Base-by-base conservation (phyloP, 257 asterid genomes). In the Fraxinus cuspidata region DNA sequence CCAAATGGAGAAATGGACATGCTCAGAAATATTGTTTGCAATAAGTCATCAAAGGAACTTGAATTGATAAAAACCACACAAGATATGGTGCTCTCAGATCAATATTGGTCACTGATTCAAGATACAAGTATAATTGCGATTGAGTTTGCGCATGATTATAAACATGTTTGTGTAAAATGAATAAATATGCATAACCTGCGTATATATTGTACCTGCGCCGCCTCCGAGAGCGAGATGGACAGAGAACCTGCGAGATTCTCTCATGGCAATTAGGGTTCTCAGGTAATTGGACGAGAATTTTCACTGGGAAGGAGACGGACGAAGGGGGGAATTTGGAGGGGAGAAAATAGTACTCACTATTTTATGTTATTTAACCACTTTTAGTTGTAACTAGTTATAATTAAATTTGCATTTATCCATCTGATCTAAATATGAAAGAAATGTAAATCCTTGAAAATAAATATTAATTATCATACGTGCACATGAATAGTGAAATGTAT, bases 141-240 rank as follows among this genome's bases (percentile, higher is more conserved):
- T 32, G 40, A 28, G 25, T 53, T 53, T 53, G 63, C n/a, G 25
- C 25, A 40, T 77, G 2, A 64, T 19, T 18, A 19, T 53, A 53
- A 53, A 5, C 19, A 7, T 53, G 25, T 19, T 53, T 77, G 80
- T 1, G 44, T 18, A 53, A 76, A 29, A 32, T 70, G 51, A 21
- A 73, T 5, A 25, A 64, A 56, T 44, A 40, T 15, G 47, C 29
- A 40, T 9, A 19, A 40, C 19, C 35, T 29, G 25, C 0, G 70
- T 31, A 66, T 80, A 3, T 3, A 77, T 71, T 7, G 32, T 16
- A 91, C 97, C 97, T 83, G 88, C 74, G 72, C 97, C 97, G 56
- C 88, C 96, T 72, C 97, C 94, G 53, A 91, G 87, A 64, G 94
- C 88, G 68, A 44, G 91, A 83, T 89, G 87, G 29, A 93, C 93